These are phyloP conservation scores for Elongisporangium prolatum DNA, from an alignment of 352 stramenopile genomes.

Conservation along the genomic window DNA sequence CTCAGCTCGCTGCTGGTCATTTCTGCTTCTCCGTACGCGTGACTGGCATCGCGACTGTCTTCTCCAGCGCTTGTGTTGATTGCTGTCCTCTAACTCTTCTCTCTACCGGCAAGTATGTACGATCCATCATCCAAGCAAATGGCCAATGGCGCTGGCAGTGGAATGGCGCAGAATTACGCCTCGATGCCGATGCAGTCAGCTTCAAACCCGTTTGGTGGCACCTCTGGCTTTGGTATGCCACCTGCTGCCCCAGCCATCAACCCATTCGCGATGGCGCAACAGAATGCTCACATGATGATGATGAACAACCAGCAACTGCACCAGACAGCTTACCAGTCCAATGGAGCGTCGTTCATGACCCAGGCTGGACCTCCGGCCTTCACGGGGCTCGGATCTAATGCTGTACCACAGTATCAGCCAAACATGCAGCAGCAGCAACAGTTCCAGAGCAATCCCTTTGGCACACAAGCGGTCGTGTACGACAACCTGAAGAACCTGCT, in stretches of 20 bases:
- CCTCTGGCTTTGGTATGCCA: conserved; percentile 3
- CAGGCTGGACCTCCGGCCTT: conserved; percentile 36
- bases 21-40: neutral
- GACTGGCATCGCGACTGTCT: neutral
- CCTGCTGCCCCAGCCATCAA: conserved; percentile 6
- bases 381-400: conserved; percentile 20
- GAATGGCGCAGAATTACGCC: conserved; percentile 11
- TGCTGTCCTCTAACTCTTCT: neutral
- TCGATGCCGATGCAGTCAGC: conserved; percentile 19
- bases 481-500: conserved; percentile 64
- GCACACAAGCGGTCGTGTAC: conserved; percentile 46
- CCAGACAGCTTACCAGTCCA: conserved; percentile 25
- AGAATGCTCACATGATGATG: conserved; percentile 8
- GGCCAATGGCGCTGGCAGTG: conserved; percentile 7
- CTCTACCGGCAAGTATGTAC: neutral
- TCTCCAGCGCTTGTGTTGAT: neutral
- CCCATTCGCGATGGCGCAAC: neutral
- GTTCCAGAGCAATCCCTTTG: conserved; percentile 31
- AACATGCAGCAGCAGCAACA: conserved; percentile 28
- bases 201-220: conserved; percentile 32
- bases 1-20: neutral
- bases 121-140: conserved; percentile 19
- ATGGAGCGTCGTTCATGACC: conserved; percentile 64
- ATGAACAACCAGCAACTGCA: conserved; percentile 20
- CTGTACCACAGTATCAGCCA: conserved; percentile 22